These are phyloP conservation scores for Eucalyptus polybractea DNA, from an alignment of 345 rosid species.

Conservation along the genomic window DNA sequence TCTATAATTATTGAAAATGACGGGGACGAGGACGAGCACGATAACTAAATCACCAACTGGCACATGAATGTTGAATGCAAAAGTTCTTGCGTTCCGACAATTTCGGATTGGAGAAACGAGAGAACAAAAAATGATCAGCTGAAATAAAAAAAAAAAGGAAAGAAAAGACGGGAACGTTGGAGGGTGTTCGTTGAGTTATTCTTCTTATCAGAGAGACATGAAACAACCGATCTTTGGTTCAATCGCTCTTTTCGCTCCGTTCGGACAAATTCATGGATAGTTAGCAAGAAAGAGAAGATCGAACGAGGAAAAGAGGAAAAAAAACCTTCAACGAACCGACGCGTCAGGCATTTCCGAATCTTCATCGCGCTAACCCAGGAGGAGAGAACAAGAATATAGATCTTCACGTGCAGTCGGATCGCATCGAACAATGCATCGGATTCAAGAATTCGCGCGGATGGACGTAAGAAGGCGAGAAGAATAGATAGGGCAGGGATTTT, in stretches of 20 bases:
- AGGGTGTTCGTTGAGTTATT: neutral
- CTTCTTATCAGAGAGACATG: neutral
- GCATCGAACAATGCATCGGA: neutral
- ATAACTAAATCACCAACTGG: neutral
- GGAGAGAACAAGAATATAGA: neutral
- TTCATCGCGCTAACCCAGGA: neutral
- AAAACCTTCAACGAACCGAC: neutral
- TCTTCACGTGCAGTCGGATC: neutral
- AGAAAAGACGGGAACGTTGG: neutral
- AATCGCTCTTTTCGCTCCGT: constrained; percentile 16
- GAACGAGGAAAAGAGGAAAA: neutral
- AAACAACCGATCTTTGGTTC: constrained; percentile 7
- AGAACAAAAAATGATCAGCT: neutral
- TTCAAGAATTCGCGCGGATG: neutral
- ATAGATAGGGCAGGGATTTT: neutral
- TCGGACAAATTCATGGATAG: neutral
- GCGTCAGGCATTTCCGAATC: neutral
- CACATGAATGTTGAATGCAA: neutral
- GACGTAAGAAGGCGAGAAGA: neutral
- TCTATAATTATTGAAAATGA: neutral
- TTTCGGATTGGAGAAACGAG: neutral
- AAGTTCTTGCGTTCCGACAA: neutral
- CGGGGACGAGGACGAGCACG: too few relatives aligned
- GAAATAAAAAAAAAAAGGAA: neutral
- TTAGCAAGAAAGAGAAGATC: neutral